Evolutionary conservation across 2,329 filamentous ascomycete genomes (phyloP), one percentile per base, ranked within the genome.

Genomic region (Diaporthe helianthi): DNA sequence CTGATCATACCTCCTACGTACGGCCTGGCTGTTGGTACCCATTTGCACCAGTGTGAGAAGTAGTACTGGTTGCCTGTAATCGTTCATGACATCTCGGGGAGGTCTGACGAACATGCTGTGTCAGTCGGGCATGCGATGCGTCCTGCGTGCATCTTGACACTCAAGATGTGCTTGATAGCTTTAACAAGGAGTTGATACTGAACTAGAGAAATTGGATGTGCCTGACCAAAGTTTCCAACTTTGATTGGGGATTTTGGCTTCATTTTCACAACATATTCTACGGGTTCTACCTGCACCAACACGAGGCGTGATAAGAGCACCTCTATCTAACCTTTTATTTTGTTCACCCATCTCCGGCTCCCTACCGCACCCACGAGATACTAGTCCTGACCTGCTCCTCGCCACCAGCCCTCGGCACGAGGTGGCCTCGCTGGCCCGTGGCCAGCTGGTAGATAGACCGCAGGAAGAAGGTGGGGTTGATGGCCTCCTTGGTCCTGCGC

Each of bases 361-460:
- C 47, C 22, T 58, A 36, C 8, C 60, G 68, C 15, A 71, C 49
- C 69, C 69, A 71, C 38, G 44, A 44, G 19, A 71, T 52, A 1
- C 31, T 67, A 19, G 52, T 55, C 53, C 53, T 69, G 47, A 64
- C 26, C 52, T 54, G 36, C 65, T 69, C 54, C 15, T 19, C 51
- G 17, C 31, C 55, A 9, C 9, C 44, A 9, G 29, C 47, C 15
- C 33, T 55, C 29, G 19, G 29, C 26, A 58, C 41, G 26, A 46
- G 12, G 19, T 65, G 53, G 7, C 58, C 65, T 13, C 51, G 44
- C 51, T 44, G 31, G 10, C 69, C 69, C 63, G 53, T 69, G n/a
- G 71, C 71, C 13, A 72, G 68, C 61, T 44, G 36, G 15, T 71
- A 68, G 46, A 71, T 41, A 47, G 69, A 69, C 15, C 60, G 58